These are phyloP conservation scores for Cytospora chrysosperma DNA, from an alignment of 2,329 filamentous ascomycete genomes.

Conservation along the genomic window DNA sequence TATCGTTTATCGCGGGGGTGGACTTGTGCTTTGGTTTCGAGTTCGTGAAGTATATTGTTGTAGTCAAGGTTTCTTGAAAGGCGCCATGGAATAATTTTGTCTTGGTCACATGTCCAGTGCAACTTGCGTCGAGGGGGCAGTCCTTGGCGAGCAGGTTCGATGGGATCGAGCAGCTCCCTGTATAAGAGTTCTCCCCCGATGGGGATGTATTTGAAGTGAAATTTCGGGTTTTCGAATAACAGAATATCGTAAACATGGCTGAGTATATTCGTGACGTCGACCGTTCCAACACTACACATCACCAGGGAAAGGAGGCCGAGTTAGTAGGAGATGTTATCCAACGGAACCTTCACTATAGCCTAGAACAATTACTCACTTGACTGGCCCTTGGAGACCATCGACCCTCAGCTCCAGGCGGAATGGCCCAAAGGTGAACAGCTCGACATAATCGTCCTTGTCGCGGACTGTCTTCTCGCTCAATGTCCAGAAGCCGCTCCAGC, in stretches of 20 bases:
- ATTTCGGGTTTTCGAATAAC: background rate
- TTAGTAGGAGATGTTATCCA: background rate
- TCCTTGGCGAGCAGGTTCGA: background rate
- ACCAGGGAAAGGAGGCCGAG: background rate
- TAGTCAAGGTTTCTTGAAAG: background rate
- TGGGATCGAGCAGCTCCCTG: background rate
- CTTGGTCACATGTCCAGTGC: background rate
- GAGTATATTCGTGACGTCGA: background rate
- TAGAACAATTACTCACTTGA: background rate
- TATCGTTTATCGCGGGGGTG: too few relatives aligned
- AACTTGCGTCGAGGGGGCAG: background rate
- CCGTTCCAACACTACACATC: background rate
- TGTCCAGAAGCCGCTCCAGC: background rate
- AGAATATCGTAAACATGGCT: background rate
- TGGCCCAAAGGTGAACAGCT: background rate
- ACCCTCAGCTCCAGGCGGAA: background rate
- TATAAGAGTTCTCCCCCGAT: background rate
- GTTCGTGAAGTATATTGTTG: background rate
- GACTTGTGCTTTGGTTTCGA: background rate
- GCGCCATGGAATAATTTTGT: background rate
- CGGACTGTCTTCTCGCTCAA: background rate
- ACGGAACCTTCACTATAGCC: background rate
- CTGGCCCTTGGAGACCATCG: background rate
- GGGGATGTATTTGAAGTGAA: background rate
- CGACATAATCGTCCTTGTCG: background rate